Base-by-base conservation (phyloP, 2,329 filamentous ascomycete genomes). In the Diaporthe citri region DNA sequence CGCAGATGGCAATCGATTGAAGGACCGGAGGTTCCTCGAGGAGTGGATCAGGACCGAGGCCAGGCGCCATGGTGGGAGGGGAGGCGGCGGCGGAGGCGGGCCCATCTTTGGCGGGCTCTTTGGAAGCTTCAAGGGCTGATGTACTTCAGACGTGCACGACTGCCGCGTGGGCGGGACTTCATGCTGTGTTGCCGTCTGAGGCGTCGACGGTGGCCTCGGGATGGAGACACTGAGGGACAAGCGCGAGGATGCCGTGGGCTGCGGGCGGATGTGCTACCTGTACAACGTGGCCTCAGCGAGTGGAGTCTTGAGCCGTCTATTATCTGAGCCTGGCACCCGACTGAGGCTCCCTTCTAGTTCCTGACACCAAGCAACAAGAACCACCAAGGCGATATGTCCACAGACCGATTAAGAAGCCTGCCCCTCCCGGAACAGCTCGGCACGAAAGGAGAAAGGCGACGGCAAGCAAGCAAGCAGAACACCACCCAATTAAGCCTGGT, bases 1-100 rank as follows among this genome's bases (percentile, higher is more conserved):
- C 34, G 82, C 83, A 3, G 89, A 91, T 78, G 87, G 83, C 22
- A 84, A 84, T 74, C 83, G 84, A 77, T 82, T 92, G 31, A 69
- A 55, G 67, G 74, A 74, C 62, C 55, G 28, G 56, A 66, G 46
- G 25, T 77, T 74, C 57, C 76, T 76, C 39, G 75, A 75, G 64
- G 70, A 76, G 25, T 76, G 75, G 75, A 76, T 76, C 17, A 66
- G 73, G 73, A 74, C 75, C 46, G 73, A 72, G 56, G 72, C 71
- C 36, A 78, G 76, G 71, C 79, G 71, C 76, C 78, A 60, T 36
- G 75, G 75, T 12, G 75, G 73, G 17, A 51, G 73, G 15, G 73
- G 73, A 15, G 74, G 71, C 22, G 73, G 75, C 1, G 71, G 73
- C 15, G 60, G 34, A 20, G 57, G 71, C 17, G 75, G 70, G 9